Conservation (phyloP, 306 rosid species). For the Begonia peltatifolia region DNA sequence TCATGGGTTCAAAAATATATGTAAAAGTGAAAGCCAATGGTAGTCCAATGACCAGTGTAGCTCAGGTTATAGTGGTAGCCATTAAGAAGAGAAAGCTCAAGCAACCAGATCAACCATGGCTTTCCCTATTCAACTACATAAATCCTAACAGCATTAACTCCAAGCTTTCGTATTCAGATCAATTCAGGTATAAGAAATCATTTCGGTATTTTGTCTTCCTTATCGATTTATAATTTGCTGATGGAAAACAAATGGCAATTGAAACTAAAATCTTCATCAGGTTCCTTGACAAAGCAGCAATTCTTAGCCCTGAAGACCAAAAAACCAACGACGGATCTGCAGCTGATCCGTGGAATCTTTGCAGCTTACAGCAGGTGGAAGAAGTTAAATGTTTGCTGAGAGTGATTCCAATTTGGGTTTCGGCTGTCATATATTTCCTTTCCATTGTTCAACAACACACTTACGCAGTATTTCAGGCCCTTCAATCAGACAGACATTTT, state of each 20-base stretch:
- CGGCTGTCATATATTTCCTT: conserved; percentile 27
- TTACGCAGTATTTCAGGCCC: conserved; percentile 62
- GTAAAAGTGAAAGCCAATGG: conserved; percentile 72
- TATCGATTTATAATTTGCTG: neutral
- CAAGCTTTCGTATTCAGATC: conserved; percentile 47
- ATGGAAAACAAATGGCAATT: neutral
- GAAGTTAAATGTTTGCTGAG: conserved; percentile 60
- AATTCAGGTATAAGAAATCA: conserved; percentile 44
- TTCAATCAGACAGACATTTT: conserved; percentile 46
- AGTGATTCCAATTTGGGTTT: conserved; percentile 54
- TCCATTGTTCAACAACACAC: conserved; percentile 44
- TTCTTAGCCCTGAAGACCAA: conserved; percentile 29
- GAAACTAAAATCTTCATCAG: conserved; percentile 9
- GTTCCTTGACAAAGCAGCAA: conserved; percentile 71
- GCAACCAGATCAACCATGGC: conserved; percentile 32
- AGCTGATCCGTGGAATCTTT: conserved; percentile 63
- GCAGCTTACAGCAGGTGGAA: conserved; percentile 80
- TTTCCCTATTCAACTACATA: conserved; percentile 40
- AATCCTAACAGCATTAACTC: conserved; percentile 38
- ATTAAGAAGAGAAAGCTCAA: conserved; percentile 39
- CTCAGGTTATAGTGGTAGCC: conserved; percentile 52
- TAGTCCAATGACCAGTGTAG: conserved; percentile 64
- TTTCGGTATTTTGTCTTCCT: neutral
- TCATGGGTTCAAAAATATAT: conserved; percentile 51
- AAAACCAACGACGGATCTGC: conserved; percentile 57